Evolutionary conservation across 805 yeast species (phyloP).

Genomic region (Nakazawaea molendinolei): DNA sequence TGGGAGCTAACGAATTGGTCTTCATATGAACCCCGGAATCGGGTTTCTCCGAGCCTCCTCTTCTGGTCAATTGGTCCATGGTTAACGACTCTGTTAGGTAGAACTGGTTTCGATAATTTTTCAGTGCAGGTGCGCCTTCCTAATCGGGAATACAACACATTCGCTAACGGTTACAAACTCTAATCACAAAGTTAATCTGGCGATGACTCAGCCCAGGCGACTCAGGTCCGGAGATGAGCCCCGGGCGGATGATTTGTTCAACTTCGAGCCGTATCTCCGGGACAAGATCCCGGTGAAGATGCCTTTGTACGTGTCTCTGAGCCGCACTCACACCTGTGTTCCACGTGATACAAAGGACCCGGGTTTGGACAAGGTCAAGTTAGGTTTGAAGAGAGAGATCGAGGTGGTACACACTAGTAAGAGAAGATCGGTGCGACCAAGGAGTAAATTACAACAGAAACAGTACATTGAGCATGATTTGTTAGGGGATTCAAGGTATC

Average conservation of each 20-base stretch:
- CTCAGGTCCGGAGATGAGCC: not conserved
- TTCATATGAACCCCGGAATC: too few relatives aligned
- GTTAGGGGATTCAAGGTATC: constrained; percentile 37
- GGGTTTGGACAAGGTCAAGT: too few relatives aligned
- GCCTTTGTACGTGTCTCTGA: constrained; percentile 14
- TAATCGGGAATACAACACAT: too few relatives aligned
- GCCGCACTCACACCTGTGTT: constrained; percentile 16
- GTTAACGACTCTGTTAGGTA: too few relatives aligned
- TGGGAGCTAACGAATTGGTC: not conserved
- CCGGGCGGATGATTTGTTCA: constrained; percentile 21
- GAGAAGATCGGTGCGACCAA: not conserved
- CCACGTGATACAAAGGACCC: too few relatives aligned
- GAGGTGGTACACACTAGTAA: constrained; percentile 1
- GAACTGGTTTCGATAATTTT: too few relatives aligned
- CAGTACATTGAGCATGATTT: constrained; percentile 29
- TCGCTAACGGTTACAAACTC: too few relatives aligned
- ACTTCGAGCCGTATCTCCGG: constrained; percentile 27
- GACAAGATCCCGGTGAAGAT: constrained; percentile 17
- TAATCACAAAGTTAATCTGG: too few relatives aligned
- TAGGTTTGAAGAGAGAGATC: too few relatives aligned
- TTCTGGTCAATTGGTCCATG: constrained; percentile 9
- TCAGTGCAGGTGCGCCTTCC: too few relatives aligned
- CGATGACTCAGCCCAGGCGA: not conserved
- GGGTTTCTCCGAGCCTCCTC: constrained; percentile 1
- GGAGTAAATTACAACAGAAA: not conserved